A percentile compares a stretch with the other conserved stretches of the same genome.
These are phyloP conservation scores for Nakazawaea holstii DNA, from an alignment of 805 yeast species.

Conservation along the genomic window DNA sequence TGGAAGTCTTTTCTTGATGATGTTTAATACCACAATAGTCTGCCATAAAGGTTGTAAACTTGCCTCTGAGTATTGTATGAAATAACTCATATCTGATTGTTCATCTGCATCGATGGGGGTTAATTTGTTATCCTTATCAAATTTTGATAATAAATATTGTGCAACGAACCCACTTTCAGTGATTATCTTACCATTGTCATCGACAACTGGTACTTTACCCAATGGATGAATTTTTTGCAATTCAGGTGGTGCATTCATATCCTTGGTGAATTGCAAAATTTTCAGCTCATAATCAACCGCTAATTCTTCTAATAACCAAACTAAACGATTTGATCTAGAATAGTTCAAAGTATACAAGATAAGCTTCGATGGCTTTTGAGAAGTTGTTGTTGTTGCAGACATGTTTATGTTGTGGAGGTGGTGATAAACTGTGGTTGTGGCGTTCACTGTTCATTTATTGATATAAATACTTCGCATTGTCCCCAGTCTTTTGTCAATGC, in stretches of 20 bases:
- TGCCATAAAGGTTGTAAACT: constrained; percentile 44
- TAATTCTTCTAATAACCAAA: constrained; percentile 63
- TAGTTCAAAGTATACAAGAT: constrained; percentile 34
- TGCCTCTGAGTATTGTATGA: constrained; percentile 56
- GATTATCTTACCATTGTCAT: constrained; percentile 32
- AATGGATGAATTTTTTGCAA: constrained; percentile 51
- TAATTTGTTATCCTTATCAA: constrained; percentile 37
- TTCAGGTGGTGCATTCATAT: constrained; percentile 44
- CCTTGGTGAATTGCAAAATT: constrained; percentile 43
- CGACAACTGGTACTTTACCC: constrained; percentile 61
- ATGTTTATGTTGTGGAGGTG: neutral
- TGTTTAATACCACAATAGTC: constrained; percentile 22
- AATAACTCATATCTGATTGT: constrained; percentile 41
- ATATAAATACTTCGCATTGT: too few relatives aligned
- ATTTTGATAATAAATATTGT: constrained; percentile 43
- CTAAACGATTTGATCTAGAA: constrained; percentile 56
- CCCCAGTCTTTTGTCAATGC: too few relatives aligned
- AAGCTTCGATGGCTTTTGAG: neutral
- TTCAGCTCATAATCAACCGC: constrained; percentile 49
- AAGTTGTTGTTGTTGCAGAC: neutral
- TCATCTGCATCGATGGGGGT: constrained; percentile 33
- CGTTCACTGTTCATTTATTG: too few relatives aligned
- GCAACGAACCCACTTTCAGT: constrained; percentile 62
- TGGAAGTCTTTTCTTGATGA: constrained; percentile 39
- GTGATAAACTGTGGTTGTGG: too few relatives aligned